phyloP scores from a whole-genome alignment of 2,329 filamentous ascomycete species.

The Calonectria multiphialidica region DNA sequence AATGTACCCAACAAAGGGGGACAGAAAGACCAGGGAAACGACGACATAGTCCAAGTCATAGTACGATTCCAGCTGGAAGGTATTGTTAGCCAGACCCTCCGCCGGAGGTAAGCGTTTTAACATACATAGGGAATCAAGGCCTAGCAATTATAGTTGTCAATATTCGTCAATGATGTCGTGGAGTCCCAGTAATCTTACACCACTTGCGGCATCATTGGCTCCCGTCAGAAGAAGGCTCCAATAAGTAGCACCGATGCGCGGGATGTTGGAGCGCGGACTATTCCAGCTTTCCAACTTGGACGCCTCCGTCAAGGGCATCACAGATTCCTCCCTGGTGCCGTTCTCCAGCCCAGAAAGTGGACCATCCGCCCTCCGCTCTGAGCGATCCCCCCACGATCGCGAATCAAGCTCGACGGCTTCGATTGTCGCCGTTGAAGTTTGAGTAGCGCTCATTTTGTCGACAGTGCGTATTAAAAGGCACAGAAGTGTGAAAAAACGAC shows the following conservation, averaged over 20 bases:
- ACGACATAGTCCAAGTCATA: slow-evolving; percentile 72
- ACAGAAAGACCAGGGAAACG: slow-evolving; percentile 75
- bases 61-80: slow-evolving; percentile 55
- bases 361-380: neutral
- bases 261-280: slow-evolving; percentile 52
- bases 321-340: neutral
- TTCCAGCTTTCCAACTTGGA: slow-evolving; percentile 35
- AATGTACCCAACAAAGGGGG: slow-evolving; percentile 74
- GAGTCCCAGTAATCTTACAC: slow-evolving; percentile 54
- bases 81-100: neutral
- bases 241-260: slow-evolving; percentile 65
- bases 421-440: neutral
- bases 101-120: neutral
- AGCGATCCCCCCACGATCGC: neutral
- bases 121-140: slow-evolving; percentile 61
- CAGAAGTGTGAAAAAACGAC: neutral
- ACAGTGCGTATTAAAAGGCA: too few species aligned
- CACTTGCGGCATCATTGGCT: slow-evolving; percentile 69
- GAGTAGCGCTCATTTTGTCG: neutral
- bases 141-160: slow-evolving; percentile 39
- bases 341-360: neutral
- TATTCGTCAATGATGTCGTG: neutral
- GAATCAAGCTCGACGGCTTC: neutral
- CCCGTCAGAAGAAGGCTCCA: slow-evolving; percentile 70
- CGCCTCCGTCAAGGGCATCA: neutral